phyloP scores from a whole-genome alignment of 1,284 basidiomycete genomes.

The Amylostereum areolatum region DNA sequence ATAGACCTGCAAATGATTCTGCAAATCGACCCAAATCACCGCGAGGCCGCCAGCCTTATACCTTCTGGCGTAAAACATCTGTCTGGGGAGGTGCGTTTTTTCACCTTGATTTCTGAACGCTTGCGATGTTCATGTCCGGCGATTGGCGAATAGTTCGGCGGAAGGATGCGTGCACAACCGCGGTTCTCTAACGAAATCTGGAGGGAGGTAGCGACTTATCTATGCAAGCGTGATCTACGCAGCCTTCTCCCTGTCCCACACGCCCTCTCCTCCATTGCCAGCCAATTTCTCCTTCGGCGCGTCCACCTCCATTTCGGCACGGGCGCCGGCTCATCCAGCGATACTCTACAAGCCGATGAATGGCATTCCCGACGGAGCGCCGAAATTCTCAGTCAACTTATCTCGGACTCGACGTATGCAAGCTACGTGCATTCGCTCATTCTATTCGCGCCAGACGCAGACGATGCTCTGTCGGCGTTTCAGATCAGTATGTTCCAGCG shows the following conservation, averaged over 20 bases:
- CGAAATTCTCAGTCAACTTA: slow-evolving; percentile 62
- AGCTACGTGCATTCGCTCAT: slow-evolving; percentile 47
- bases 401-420: slow-evolving; percentile 55
- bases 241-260: slow-evolving; percentile 59
- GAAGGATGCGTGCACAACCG: not conserved
- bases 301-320: slow-evolving; percentile 54
- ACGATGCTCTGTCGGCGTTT: slow-evolving; percentile 52
- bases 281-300: slow-evolving; percentile 58
- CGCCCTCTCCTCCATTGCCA: slow-evolving; percentile 59
- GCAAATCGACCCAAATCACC: slow-evolving; percentile 58
- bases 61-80: too few relatives aligned
- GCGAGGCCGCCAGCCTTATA: slow-evolving; percentile 57
- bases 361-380: slow-evolving; percentile 61
- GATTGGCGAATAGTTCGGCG: slow-evolving; percentile 2
- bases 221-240: slow-evolving; percentile 62
- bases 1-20: slow-evolving; percentile 63
- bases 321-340: slow-evolving; percentile 1
- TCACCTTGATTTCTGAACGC: not conserved
- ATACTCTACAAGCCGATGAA: slow-evolving; percentile 24
- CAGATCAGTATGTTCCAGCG: slow-evolving; percentile 54
- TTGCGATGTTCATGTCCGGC: not conserved
- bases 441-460: slow-evolving; percentile 48
- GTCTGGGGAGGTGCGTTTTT: slow-evolving; percentile 17
- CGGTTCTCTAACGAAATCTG: slow-evolving; percentile 50
- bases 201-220: slow-evolving; percentile 58